Conservation (phyloP, 495 filamentous ascomycete genomes). For the Penicillium maclennaniae region DNA sequence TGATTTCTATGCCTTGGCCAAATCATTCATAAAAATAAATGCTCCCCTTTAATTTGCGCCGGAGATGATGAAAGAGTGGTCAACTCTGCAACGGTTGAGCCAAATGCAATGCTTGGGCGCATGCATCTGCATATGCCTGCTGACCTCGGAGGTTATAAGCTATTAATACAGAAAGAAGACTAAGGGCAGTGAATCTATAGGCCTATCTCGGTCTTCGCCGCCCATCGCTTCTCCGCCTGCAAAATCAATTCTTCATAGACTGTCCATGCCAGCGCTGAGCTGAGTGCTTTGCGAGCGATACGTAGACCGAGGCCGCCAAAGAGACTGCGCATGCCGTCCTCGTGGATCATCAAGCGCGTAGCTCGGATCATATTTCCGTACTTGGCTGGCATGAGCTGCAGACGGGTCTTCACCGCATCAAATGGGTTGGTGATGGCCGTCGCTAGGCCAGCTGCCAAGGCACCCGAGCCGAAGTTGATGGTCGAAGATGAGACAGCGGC, state of each 20-base stretch:
- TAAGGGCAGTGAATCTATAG: constrained; percentile 10
- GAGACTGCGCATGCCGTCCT: constrained; percentile 77
- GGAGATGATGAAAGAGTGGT: not conserved
- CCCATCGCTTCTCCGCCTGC: constrained; percentile 63
- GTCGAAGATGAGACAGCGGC: constrained; percentile 50
- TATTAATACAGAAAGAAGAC: constrained; percentile 21
- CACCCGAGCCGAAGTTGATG: constrained; percentile 82
- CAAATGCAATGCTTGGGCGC: constrained; percentile 11
- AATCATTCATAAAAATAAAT: not conserved
- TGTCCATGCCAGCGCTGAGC: constrained; percentile 90
- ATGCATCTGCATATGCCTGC: constrained; percentile 6
- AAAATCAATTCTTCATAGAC: constrained; percentile 92
- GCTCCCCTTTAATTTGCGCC: not conserved
- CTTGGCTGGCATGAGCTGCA: constrained; percentile 80
- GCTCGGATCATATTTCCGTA: constrained; percentile 87
- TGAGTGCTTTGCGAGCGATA: constrained; percentile 87
- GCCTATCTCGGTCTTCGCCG: constrained; percentile 26
- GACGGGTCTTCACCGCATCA: constrained; percentile 90
- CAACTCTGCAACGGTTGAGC: not conserved
- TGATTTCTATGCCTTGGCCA: constrained; percentile 14
- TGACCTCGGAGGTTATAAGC: constrained; percentile 4
- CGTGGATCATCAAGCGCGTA: constrained; percentile 65
- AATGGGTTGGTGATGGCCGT: constrained; percentile 93
- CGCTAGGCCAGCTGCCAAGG: constrained; percentile 72
- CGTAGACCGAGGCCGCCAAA: constrained; percentile 85